A percentile compares a stretch with the other conserved stretches of the same genome.
phyloP scores from a whole-genome alignment of 1,139 yeast genomes.

The Petasospora rhodanensis region DNA sequence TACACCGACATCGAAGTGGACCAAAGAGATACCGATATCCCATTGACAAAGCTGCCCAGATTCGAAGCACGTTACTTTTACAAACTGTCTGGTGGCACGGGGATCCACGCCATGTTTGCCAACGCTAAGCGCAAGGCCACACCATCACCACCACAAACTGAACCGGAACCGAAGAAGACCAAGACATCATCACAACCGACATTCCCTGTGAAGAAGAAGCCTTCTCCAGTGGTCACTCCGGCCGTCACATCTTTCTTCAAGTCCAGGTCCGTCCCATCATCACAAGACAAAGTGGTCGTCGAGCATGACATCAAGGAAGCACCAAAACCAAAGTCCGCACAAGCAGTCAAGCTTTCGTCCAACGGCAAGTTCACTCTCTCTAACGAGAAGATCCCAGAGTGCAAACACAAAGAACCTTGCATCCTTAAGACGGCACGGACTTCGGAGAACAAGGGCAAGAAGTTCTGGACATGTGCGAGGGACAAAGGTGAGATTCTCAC shows the following conservation, averaged over 20 bases:
- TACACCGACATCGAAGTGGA: conserved; percentile 55
- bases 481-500: conserved; percentile 26
- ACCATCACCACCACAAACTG: background rate
- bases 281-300: background rate
- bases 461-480: conserved; percentile 56
- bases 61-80: conserved; percentile 57
- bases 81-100: conserved; percentile 47
- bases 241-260: conserved; percentile 30
- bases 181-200: conserved; percentile 10
- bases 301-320: background rate
- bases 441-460: conserved; percentile 43
- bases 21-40: conserved; percentile 1
- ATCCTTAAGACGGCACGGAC: conserved; percentile 46
- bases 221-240: no score
- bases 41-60: conserved; percentile 26
- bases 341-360: conserved; percentile 9
- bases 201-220: no score
- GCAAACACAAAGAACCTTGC: conserved; percentile 48
- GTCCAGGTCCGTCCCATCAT: no score
- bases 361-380: conserved; percentile 18
- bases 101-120: conserved; percentile 49
- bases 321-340: conserved; percentile 1
- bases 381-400: conserved; percentile 37
- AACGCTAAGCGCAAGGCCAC: conserved; percentile 15
- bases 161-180: background rate